Evolutionary conservation across 495 filamentous ascomycete genomes (phyloP), one percentile per base, ranked within the genome.

Genomic region (Penicillium malachiteum): DNA sequence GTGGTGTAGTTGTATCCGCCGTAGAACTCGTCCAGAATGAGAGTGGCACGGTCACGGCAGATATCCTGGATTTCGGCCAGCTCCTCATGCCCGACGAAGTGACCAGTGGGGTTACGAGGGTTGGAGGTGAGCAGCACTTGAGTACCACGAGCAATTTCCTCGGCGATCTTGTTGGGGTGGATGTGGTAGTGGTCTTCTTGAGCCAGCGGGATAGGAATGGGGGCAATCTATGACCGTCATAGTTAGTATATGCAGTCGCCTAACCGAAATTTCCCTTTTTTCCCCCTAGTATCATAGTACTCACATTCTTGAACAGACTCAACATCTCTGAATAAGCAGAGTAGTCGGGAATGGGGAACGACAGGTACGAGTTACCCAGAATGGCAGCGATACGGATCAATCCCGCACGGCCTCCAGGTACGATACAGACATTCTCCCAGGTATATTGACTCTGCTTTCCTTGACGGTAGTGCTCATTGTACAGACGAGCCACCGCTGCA

Each of bases 351-450:
- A 95, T 90, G 62, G 91, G 92, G 79, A 92, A 95, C 30, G 87
- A 89, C 48, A 96, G 80, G 63, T 96, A 96, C 50, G 91, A 87
- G 65, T 96, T 96, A 60, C 91, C 91, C 60, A 97, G 70, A 11
- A 97, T 93, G 18, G 93, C 93, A 3, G 93, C 92, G 72, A 97
- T 96, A 45, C 93, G 83, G 58, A 97, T 96, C 75, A 97, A 76
- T 21, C 93, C 93, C 13, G 93, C 92, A 57, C 93, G 81, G 26
- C 93, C 93, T 70, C 93, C 93, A 39, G 93, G 93, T 4, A 97
- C 93, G 66, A 97, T 95, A 71, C 89, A 92, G n/a, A 97, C 93
- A 73, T 97, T 97, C 76, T 97, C 93, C 87, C 91, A 96, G n/a
- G 88, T 92, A 68, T 97, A 97, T 71, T 96, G 79, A 68, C 88